Evolutionary conservation across 345 rosid species (phyloP), one percentile per base, ranked within the genome.

Genomic region (Syzygium aqueum): DNA sequence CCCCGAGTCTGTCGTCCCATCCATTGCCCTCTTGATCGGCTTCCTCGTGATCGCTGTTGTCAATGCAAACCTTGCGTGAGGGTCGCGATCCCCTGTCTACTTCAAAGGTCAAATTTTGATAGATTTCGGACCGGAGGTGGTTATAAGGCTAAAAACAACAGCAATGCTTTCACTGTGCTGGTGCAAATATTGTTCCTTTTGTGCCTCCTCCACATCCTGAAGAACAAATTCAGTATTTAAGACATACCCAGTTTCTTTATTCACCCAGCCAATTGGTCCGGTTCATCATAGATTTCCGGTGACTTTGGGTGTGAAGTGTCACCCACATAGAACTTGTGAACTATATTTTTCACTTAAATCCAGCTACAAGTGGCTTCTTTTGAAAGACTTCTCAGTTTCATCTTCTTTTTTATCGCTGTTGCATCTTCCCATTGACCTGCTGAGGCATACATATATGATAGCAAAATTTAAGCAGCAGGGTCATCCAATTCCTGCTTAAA

Each of bases 151-250:
- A 87, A 91, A 94, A 10, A 92, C 94, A 87, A 95, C 91, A 3
- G 97, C 97, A n/a, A 96, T 92, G 90, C 93, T 94, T 93, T 95
- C 98, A 33, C 97, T 96, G 90, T 96, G 97, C 67, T 95, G 97
- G 87, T 89, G 89, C 88, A 95, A 22, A 53, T 93, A 90, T 54
- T 89, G 91, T 90, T 94, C 97, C 87, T 95, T 94, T 67, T 90
- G 91, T 89, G 90, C 94, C 86, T 94, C 90, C 87, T 93, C 95
- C 85, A 94, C 84, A 87, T 95, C 95, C 84, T 95, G 97, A 90
- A 95, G 97, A 85, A 95, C 96, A 87, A 94, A 92, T 89, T 91
- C 93, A 17, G 96, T 96, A 84, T 93, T 88, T 2, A 94, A 96
- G 83, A 95, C 88, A 85, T 95, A n/a, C 97, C 95, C 51, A 89